These are phyloP conservation scores for Drosera capensis DNA, from an alignment of 148 eudicot genomes.

Conservation along the genomic window DNA sequence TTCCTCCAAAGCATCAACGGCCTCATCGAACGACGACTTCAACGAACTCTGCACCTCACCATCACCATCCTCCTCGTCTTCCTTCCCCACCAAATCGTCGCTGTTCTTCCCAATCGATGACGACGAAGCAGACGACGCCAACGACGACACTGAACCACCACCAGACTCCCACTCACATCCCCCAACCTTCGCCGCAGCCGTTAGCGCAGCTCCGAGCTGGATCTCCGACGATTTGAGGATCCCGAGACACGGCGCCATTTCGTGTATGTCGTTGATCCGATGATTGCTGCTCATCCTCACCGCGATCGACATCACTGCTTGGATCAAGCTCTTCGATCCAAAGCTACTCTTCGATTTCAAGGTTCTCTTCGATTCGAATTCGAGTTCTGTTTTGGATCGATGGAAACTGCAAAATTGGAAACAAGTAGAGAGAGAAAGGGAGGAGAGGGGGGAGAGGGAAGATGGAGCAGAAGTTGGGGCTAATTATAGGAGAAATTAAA, in stretches of 20 bases:
- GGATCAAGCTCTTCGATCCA: neutral
- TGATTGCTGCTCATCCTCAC: neutral
- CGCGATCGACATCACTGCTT: neutral
- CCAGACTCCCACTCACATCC: constrained; percentile 5
- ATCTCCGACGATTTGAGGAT: neutral
- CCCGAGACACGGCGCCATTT: constrained; percentile 4
- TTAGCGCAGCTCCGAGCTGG: constrained; percentile 4
- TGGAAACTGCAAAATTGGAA: neutral
- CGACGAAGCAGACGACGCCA: constrained; percentile 41
- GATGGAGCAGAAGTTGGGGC: too few relatives aligned
- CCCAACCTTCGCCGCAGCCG: constrained; percentile 3
- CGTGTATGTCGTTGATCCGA: neutral
- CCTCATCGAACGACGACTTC: constrained; percentile 21
- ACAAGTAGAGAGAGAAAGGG: neutral
- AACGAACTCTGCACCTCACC: constrained; percentile 30
- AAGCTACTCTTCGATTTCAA: neutral
- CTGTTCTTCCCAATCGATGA: constrained; percentile 76
- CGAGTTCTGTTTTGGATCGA: neutral
- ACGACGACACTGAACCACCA: constrained; percentile 9
- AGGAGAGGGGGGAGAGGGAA: neutral
- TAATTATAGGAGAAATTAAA: neutral
- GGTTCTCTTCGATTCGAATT: neutral
- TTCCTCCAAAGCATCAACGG: constrained; percentile 44
- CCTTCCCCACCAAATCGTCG: constrained; percentile 20
- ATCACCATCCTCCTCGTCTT: constrained; percentile 16